Percentiles rank a stretch among this genome's conserved stretches.
Evolutionary conservation across 164 flowering plant genomes (phyloP).

Genomic region (Malania oleifera): DNA sequence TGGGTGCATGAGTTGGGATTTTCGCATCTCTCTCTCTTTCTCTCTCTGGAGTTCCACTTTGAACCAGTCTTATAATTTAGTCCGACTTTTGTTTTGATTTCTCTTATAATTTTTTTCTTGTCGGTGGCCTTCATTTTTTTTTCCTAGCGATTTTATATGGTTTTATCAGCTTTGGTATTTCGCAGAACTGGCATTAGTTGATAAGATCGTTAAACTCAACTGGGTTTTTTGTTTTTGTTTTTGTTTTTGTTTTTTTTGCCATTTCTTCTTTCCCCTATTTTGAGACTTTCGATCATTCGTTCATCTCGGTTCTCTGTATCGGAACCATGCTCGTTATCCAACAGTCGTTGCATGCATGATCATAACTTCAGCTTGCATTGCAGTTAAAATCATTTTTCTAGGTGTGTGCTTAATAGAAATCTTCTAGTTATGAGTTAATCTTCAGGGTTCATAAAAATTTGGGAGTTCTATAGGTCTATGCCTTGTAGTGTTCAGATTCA

Average conservation of each 20-base stretch:
- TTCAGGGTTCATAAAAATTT: too few relatives aligned
- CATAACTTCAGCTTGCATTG: neutral
- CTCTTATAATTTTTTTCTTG: neutral
- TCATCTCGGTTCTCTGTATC: neutral
- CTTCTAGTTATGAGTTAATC: neutral
- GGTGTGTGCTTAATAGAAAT: neutral
- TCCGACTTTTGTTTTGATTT: neutral
- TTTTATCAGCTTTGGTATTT: constrained; percentile 9
- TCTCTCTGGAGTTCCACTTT: neutral
- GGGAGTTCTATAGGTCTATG: too few relatives aligned
- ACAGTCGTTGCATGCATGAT: neutral
- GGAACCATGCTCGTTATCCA: neutral
- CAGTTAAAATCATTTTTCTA: neutral
- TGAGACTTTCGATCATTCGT: neutral
- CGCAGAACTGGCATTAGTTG: neutral
- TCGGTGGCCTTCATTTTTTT: neutral
- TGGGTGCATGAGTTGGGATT: neutral
- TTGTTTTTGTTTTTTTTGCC: neutral
- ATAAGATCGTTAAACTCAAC: constrained; percentile 5
- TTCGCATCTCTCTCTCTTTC: too few relatives aligned
- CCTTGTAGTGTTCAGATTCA: too few relatives aligned
- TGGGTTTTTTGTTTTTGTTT: neutral
- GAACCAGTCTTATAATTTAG: too few relatives aligned
- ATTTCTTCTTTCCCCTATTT: neutral
- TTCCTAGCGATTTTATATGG: constrained; percentile 9